These are phyloP conservation scores for Scutellaria baicalensis DNA, from an alignment of 257 asterid genomes.

Conservation along the genomic window DNA sequence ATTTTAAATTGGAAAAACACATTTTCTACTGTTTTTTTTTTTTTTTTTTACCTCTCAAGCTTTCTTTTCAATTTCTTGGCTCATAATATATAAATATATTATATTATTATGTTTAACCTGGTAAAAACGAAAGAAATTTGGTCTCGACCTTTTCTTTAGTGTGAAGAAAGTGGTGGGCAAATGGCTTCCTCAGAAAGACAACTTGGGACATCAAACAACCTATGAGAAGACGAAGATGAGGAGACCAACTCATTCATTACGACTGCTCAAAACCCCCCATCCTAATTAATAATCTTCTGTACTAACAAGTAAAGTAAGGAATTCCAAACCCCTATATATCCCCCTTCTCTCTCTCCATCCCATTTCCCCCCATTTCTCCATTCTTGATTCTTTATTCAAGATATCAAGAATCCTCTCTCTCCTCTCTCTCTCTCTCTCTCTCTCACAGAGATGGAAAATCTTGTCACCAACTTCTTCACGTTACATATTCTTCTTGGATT, in stretches of 20 bases:
- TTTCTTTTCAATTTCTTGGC: too few species aligned
- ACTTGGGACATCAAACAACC: slow-evolving; percentile 16
- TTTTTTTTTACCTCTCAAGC: too few species aligned
- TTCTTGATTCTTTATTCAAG: not conserved
- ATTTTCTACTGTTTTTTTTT: too few species aligned
- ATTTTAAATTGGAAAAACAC: too few species aligned
- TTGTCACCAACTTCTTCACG: slow-evolving; percentile 28
- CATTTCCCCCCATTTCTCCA: slow-evolving; percentile 30
- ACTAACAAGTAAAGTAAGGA: slow-evolving; percentile 54
- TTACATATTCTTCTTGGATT: slow-evolving; percentile 45
- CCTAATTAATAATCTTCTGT: slow-evolving; percentile 16
- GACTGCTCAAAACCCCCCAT: slow-evolving; percentile 12
- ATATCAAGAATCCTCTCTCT: slow-evolving; percentile 14
- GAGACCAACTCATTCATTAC: slow-evolving; percentile 12
- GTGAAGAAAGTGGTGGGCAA: slow-evolving; percentile 35
- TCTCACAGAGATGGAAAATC: slow-evolving; percentile 31
- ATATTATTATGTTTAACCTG: too few species aligned
- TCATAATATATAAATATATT: too few species aligned
- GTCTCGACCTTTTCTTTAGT: slow-evolving; percentile 25
- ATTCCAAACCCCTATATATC: slow-evolving; percentile 26
- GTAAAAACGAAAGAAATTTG: too few species aligned
- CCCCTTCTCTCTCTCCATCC: slow-evolving; percentile 20
- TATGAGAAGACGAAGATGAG: slow-evolving; percentile 16
- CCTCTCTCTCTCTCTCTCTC: not conserved
- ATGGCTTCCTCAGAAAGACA: slow-evolving; percentile 31